Evolutionary conservation across 2,329 filamentous ascomycete species (phyloP).

Genomic region (Aspergillus uvarum): DNA sequence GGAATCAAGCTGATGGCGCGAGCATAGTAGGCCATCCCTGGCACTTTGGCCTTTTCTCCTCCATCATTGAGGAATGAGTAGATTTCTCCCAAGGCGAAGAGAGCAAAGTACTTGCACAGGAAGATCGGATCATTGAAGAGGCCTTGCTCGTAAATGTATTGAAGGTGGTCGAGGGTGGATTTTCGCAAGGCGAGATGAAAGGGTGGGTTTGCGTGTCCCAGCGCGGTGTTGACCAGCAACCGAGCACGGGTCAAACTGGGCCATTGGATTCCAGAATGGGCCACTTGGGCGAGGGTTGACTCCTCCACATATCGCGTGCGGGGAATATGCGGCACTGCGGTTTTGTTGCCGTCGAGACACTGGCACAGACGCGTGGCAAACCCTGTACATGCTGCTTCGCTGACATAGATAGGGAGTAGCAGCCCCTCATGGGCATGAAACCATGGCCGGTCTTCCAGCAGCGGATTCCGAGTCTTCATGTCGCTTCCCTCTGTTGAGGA

Average conservation of each 20-base stretch:
- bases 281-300: constrained; percentile 10
- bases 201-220: constrained; percentile 29
- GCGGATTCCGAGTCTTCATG: constrained; percentile 17
- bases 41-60: constrained; percentile 26
- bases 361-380: constrained; percentile 36
- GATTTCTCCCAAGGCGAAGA: constrained; percentile 45
- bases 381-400: constrained; percentile 35
- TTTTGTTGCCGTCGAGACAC: constrained; percentile 22
- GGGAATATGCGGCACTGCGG: constrained; percentile 21
- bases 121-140: constrained; percentile 29
- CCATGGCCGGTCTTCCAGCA: constrained; percentile 29
- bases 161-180: constrained; percentile 34
- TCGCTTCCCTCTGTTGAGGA: constrained; percentile 10
- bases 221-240: constrained; percentile 31
- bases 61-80: constrained; percentile 35
- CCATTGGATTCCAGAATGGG: constrained; percentile 22
- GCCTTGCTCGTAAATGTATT: constrained; percentile 27
- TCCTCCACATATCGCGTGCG: constrained; percentile 26
- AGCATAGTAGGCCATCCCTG: constrained; percentile 43
- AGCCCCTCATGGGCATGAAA: constrained; percentile 28
- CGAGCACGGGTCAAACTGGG: constrained; percentile 29
- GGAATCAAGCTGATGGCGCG: constrained; percentile 38
- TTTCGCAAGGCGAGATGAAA: constrained; percentile 34
- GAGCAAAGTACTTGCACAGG: constrained; percentile 42
- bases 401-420: constrained; percentile 29